Evolutionary conservation across 768 basidiomycete genomes (phyloP), one percentile per base, ranked within the genome.

Genomic region (Leccinellum albellum): DNA sequence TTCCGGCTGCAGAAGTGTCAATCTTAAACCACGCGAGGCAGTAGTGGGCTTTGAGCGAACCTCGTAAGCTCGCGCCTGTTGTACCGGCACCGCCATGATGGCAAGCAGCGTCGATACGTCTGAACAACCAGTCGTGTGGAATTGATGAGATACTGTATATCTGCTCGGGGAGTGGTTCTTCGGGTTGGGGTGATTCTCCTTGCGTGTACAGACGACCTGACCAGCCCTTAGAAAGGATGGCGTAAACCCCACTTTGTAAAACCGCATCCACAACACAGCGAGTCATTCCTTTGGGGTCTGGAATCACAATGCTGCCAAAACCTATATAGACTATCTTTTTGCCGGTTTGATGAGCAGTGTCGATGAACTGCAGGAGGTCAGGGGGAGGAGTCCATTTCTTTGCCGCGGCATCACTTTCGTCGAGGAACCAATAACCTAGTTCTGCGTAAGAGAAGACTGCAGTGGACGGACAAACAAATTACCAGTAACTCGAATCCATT

Each of bases 61-160:
- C 94, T 80, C 94, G 78, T 61, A 97, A 75, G 75, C 91, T 94
- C 17, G 96, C 96, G 9, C 95, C 95, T 1, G 94, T 95, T 3
- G 96, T 97, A 21, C 96, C 96, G 4, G 96, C 94, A 54, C 96
- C 96, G 57, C 96, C 96, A 66, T 99, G 96, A 76, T 99, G 96
- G 61, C 95, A 97, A 17, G 93, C 93, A n/a, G 94, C 96, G 68
- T 95, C 91, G 57, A 99, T 93, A 46, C 87, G 83, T 61, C 81
- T 82, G 78, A 99, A 99, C 50, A 99, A 73, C 96, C 96, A 99
- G 70, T 98, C 93, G 61, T 96, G 94, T 33, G 95, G 94, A 54
- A 96, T 82, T 4, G 93, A 91, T 20, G 86, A 79, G 57, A 98
- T 87, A 1, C 86, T 76, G 70, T 90, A 93, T 60, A 97, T 93